These are phyloP conservation scores for Aspergillus sergii DNA, from an alignment of 2,329 filamentous ascomycete species.

Conservation along the genomic window DNA sequence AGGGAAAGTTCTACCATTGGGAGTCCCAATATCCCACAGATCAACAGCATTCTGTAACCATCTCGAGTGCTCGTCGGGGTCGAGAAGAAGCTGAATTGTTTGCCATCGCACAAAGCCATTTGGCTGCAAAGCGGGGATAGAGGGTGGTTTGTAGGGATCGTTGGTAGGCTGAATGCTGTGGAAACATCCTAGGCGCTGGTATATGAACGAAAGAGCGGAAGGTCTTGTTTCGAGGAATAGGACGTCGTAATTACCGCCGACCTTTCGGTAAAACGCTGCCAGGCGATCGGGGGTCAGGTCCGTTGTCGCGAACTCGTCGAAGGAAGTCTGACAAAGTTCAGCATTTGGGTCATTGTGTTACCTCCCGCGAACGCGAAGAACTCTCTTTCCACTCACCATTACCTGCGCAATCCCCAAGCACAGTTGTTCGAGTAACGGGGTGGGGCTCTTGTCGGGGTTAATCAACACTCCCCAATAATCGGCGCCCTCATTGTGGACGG, in stretches of 20 bases:
- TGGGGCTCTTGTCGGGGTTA: conserved; percentile 67
- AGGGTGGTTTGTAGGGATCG: conserved; percentile 72
- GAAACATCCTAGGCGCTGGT: conserved; percentile 86
- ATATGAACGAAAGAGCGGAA: conserved; percentile 83
- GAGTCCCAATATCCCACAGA: conserved; percentile 75
- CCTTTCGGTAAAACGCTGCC: conserved; percentile 73
- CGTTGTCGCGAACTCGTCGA: conserved; percentile 35
- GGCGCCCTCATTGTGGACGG: conserved; percentile 26
- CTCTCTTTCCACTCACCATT: conserved; percentile 60
- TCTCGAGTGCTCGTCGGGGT: conserved; percentile 82
- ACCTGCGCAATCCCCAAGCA: conserved; percentile 68
- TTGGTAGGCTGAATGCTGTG: conserved; percentile 77
- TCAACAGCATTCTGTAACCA: conserved; percentile 80
- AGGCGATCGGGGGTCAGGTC: conserved; percentile 67
- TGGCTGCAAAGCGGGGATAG: conserved; percentile 78
- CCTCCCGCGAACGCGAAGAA: conserved; percentile 4
- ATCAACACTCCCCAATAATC: conserved; percentile 66
- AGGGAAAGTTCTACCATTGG: conserved; percentile 61
- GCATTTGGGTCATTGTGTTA: neutral
- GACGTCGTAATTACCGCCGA: conserved; percentile 74
- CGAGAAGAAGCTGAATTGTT: conserved; percentile 84
- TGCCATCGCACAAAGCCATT: conserved; percentile 93
- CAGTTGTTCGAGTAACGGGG: conserved; percentile 67
- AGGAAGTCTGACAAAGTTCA: conserved; percentile 26
- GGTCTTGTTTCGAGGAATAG: conserved; percentile 78